phyloP scores from a whole-genome alignment of 306 rosid species.

The Sesbania bispinosa region DNA sequence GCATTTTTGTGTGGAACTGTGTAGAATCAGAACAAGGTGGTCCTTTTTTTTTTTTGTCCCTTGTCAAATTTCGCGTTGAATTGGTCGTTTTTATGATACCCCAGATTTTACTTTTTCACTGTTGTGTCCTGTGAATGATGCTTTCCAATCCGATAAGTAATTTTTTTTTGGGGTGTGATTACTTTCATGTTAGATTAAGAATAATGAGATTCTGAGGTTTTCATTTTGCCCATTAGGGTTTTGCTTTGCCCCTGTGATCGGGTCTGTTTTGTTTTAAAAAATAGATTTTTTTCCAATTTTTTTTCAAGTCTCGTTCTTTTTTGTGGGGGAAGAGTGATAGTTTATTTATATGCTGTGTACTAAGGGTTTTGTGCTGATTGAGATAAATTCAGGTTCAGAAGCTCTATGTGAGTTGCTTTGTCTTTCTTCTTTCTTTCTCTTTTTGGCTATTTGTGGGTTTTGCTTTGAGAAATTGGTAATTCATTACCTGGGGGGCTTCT shows the following conservation, averaged over 20 bases:
- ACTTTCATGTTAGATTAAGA: slow-evolving; percentile 31
- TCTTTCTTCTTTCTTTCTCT: neutral
- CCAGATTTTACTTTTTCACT: neutral
- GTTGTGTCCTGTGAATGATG: neutral
- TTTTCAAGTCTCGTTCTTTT: slow-evolving; percentile 16
- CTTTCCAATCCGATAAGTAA: slow-evolving; percentile 12
- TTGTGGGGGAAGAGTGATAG: neutral
- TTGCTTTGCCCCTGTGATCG: slow-evolving; percentile 32
- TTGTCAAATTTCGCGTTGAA: neutral
- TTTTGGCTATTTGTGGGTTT: neutral
- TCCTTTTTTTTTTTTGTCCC: neutral
- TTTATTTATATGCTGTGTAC: neutral
- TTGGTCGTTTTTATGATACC: neutral
- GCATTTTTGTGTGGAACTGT: slow-evolving; percentile 4
- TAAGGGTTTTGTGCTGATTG: neutral
- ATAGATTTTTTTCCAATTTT: neutral
- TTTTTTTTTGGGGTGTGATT: neutral
- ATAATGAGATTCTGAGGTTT: slow-evolving; percentile 32
- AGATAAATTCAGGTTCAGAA: slow-evolving; percentile 3
- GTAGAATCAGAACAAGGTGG: neutral
- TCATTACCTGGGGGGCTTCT: neutral
- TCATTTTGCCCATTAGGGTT: slow-evolving; percentile 36
- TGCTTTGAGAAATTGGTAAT: neutral
- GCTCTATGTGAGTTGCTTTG: slow-evolving; percentile 22
- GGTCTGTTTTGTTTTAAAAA: slow-evolving; percentile 14